Conservation (phyloP, 2,329 filamentous ascomycete species). For the Mollisiaceae sp. region DNA sequence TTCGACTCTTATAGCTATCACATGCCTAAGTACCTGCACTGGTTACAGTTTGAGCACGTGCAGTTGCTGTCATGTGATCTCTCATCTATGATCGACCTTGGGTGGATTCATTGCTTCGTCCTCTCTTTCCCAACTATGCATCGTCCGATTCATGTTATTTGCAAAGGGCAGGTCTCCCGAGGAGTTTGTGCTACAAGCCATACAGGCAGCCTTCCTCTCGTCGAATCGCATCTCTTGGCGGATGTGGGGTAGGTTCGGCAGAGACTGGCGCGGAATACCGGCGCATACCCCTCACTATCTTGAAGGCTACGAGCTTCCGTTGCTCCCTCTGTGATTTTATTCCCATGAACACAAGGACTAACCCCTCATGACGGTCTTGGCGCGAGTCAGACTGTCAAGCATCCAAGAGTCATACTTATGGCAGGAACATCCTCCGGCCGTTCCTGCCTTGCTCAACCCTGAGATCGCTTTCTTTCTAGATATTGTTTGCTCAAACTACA, state of each 20-base stretch:
- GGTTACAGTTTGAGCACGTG: too few relatives aligned
- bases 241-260: not conserved
- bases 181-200: not conserved
- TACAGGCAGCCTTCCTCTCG: not conserved
- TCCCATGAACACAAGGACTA: not conserved
- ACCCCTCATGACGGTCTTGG: conserved; percentile 13
- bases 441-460: not conserved
- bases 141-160: not conserved
- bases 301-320: conserved; percentile 12
- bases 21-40: too few relatives aligned
- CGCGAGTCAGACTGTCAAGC: not conserved
- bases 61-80: too few relatives aligned
- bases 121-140: not conserved
- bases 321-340: conserved; percentile 1
- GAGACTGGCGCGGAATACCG: conserved; percentile 10
- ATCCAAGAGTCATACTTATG: not conserved
- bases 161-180: not conserved
- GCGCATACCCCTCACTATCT: conserved; percentile 11
- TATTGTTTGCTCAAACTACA: not conserved
- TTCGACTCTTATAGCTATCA: too few relatives aligned
- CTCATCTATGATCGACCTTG: too few relatives aligned
- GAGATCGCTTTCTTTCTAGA: not conserved
- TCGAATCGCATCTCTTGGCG: conserved; percentile 4
- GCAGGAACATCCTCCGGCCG: not conserved
- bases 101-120: not conserved